Percentiles rank a stretch among this genome's conserved stretches.
Evolutionary conservation across 2,329 filamentous ascomycete species (phyloP).

Genomic region (Camillea tinctor): DNA sequence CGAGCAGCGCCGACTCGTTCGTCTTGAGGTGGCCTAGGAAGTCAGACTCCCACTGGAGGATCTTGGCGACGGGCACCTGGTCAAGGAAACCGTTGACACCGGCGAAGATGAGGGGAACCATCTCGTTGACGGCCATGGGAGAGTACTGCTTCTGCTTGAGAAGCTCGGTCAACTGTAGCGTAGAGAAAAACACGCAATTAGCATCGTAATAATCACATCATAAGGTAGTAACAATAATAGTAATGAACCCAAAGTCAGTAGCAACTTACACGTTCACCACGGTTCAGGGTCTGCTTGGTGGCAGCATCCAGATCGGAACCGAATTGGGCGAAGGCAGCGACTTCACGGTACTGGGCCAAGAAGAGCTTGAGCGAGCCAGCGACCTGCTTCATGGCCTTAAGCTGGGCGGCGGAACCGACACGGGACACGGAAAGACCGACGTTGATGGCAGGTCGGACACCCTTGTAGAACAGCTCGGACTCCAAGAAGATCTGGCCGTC

Average conservation of each 20-base stretch:
- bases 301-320: conserved; percentile 98
- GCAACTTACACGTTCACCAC: conserved; percentile 88
- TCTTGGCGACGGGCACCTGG: conserved; percentile 82
- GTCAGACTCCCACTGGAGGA: conserved; percentile 91
- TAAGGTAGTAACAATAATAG: conserved; percentile 3
- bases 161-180: conserved; percentile 76
- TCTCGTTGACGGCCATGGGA: conserved; percentile 98
- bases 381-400: conserved; percentile 99
- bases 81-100: conserved; percentile 98
- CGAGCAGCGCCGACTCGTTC: conserved; percentile 81
- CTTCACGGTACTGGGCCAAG: conserved; percentile 99
- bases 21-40: conserved; percentile 89
- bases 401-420: conserved; percentile 98
- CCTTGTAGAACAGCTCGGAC: conserved; percentile 99
- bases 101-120: conserved; percentile 98
- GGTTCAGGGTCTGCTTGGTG: conserved; percentile 96
- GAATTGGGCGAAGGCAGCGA: conserved; percentile 99
- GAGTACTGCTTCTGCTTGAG: conserved; percentile 99
- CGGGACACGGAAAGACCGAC: conserved; percentile 99
- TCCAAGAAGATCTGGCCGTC: conserved; percentile 99
- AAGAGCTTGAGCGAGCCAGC: conserved; percentile 99
- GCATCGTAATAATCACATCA: conserved; percentile 4
- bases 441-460: conserved; percentile 99
- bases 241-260: too few species aligned
- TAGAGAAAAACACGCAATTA: conserved; percentile 14